A percentile compares a stretch with the other conserved stretches of the same genome.
phyloP scores from a whole-genome alignment of 78 protist genomes.

The Dictyostelium discoideum region DNA sequence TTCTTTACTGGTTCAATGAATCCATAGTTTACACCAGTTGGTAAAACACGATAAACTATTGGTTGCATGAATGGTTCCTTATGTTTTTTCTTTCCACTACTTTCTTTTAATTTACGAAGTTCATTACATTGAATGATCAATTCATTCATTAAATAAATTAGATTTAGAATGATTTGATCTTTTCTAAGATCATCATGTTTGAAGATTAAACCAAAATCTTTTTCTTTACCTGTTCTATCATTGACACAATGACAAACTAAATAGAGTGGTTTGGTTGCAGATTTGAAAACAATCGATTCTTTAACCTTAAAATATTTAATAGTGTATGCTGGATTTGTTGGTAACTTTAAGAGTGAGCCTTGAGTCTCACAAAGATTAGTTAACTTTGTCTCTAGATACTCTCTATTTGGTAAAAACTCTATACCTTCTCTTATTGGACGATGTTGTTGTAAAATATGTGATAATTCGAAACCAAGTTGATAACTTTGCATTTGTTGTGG shows the following conservation, averaged over 20 bases:
- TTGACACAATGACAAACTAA: neutral
- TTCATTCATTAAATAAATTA: constrained; percentile 91
- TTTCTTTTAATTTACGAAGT: neutral
- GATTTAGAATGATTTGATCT: constrained; percentile 88
- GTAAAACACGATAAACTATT: constrained; percentile 39
- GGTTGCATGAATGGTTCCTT: neutral
- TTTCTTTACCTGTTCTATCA: neutral
- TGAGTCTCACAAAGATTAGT: neutral
- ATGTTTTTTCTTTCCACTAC: neutral
- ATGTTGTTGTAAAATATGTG: constrained; percentile 17
- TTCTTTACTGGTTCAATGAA: constrained; percentile 81
- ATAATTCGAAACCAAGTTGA: constrained; percentile 11
- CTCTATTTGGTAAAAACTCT: neutral
- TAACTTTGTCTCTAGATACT: neutral
- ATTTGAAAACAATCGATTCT: neutral
- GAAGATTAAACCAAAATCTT: constrained; percentile 43
- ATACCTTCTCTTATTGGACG: neutral
- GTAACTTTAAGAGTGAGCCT: neutral
- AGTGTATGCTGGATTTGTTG: constrained; percentile 27
- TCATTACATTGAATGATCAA: neutral
- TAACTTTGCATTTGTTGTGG: neutral
- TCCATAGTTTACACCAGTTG: constrained; percentile 54
- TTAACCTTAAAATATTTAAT: neutral
- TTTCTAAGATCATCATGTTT: constrained; percentile 55
- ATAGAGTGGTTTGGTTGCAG: constrained; percentile 47